A percentile compares a stretch with the other conserved stretches of the same genome.
These are phyloP conservation scores for Rutstroemia sp. DNA, from an alignment of 2,329 filamentous ascomycete genomes.

Conservation along the genomic window DNA sequence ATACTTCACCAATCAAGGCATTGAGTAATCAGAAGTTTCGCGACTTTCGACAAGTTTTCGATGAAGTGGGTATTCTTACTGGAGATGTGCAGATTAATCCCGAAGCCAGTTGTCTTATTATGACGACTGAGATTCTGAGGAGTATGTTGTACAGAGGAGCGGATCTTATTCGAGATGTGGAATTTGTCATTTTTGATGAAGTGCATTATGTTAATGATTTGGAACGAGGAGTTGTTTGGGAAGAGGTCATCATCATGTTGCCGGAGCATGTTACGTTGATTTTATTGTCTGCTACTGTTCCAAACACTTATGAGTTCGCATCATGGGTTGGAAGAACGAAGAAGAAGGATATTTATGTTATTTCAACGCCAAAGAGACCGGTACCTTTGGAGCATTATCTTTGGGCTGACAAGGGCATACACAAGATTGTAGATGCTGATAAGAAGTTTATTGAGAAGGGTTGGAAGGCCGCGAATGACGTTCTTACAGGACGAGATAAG, in stretches of 20 bases:
- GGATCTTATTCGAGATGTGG: conserved; percentile 91
- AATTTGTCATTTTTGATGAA: conserved; percentile 98
- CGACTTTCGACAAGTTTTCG: conserved; percentile 83
- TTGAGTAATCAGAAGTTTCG: conserved; percentile 98
- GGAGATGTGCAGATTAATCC: conserved; percentile 97
- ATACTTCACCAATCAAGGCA: conserved; percentile 97
- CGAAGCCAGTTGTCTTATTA: conserved; percentile 95
- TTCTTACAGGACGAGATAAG: conserved; percentile 77
- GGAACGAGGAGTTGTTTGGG: conserved; percentile 96
- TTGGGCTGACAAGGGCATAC: conserved; percentile 87
- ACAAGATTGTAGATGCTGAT: conserved; percentile 90
- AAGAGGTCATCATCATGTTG: conserved; percentile 99
- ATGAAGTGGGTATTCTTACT: conserved; percentile 93
- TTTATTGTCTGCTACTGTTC: conserved; percentile 88
- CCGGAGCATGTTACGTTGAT: conserved; percentile 96
- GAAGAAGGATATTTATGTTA: conserved; percentile 98
- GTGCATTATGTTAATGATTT: conserved; percentile 98
- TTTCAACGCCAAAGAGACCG: conserved; percentile 90
- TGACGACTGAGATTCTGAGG: conserved; percentile 96
- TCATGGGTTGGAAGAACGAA: conserved; percentile 98
- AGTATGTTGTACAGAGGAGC: conserved; percentile 98
- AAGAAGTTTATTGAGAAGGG: conserved; percentile 88
- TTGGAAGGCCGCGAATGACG: conserved; percentile 88
- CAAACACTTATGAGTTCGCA: conserved; percentile 95
- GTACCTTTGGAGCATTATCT: conserved; percentile 94